A percentile compares a stretch with the other conserved stretches of the same genome.
These are phyloP conservation scores for Babesia ovis DNA, from an alignment of 169 alveolate species.

Conservation along the genomic window DNA sequence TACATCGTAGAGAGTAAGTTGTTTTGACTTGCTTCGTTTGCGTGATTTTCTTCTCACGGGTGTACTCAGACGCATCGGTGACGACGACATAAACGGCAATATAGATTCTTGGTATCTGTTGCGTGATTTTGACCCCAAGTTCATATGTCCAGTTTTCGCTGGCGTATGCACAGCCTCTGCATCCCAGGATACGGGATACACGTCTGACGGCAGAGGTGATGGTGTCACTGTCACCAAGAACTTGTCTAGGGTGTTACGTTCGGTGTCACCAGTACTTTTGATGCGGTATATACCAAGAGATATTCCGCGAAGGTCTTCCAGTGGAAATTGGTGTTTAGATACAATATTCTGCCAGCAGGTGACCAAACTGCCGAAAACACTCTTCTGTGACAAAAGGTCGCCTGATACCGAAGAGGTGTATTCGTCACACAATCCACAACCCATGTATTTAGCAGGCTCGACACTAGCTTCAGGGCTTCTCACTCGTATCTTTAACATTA, in stretches of 20 bases:
- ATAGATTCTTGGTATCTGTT: conserved; percentile 3
- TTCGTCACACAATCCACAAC: conserved; percentile 42
- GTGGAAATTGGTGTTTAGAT: not conserved
- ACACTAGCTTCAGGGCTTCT: conserved; percentile 39
- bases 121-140: not conserved
- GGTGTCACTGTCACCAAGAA: conserved; percentile 15
- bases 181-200: not conserved
- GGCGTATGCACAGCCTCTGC: not conserved
- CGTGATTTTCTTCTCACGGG: conserved; percentile 1
- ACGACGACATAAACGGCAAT: not conserved
- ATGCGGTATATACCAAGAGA: conserved; percentile 11
- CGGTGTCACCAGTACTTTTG: not conserved
- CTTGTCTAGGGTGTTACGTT: conserved; percentile 12
- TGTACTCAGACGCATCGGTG: conserved; percentile 3
- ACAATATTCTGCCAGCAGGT: conserved; percentile 11
- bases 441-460: conserved; percentile 40
- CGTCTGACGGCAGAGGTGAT: not conserved
- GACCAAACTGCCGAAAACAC: conserved; percentile 12
- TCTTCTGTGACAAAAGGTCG: conserved; percentile 26
- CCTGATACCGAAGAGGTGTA: conserved; percentile 27
- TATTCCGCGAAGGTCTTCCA: conserved; percentile 31
- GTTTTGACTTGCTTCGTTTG: not conserved
- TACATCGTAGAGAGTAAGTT: conserved; percentile 5
- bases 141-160: not conserved
- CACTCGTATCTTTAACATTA: conserved; percentile 23